These are phyloP conservation scores for Spinacia oleracea DNA, from an alignment of 179 eudicot genomes.

Conservation along the genomic window DNA sequence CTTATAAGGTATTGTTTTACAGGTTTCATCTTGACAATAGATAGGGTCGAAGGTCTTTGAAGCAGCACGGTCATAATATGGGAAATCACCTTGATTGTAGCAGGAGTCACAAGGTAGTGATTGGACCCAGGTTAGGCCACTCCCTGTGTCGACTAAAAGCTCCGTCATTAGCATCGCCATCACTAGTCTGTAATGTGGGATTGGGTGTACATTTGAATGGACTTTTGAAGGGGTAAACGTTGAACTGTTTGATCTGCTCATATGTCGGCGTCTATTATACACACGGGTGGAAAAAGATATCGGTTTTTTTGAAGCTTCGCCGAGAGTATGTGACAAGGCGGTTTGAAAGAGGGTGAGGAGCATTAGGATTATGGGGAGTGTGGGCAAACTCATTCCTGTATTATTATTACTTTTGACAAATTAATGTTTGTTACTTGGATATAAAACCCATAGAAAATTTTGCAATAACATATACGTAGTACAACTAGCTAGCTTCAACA, in stretches of 20 bases:
- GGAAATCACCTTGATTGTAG: not conserved
- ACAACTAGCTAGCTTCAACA: too few species aligned
- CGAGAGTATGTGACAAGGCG: not conserved
- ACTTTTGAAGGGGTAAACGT: not conserved
- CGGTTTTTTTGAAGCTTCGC: not conserved
- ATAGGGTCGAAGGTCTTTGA: not conserved
- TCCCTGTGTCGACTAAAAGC: not conserved
- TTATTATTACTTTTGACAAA: too few species aligned
- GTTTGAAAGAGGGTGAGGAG: not conserved
- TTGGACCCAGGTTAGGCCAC: not conserved
- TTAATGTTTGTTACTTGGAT: too few species aligned
- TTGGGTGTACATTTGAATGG: not conserved
- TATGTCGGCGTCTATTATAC: not conserved
- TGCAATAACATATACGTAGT: too few species aligned
- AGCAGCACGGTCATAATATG: not conserved
- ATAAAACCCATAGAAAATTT: too few species aligned
- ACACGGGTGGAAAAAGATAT: not conserved
- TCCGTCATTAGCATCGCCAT: not conserved
- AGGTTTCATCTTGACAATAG: not conserved
- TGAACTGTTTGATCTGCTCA: not conserved
- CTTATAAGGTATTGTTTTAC: not conserved
- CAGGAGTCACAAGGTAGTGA: not conserved
- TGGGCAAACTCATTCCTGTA: not conserved
- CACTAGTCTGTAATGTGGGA: not conserved
- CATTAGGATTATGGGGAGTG: not conserved